phyloP scores from a whole-genome alignment of 2,329 filamentous ascomycete genomes.

The Teratosphaeriaceae sp. region DNA sequence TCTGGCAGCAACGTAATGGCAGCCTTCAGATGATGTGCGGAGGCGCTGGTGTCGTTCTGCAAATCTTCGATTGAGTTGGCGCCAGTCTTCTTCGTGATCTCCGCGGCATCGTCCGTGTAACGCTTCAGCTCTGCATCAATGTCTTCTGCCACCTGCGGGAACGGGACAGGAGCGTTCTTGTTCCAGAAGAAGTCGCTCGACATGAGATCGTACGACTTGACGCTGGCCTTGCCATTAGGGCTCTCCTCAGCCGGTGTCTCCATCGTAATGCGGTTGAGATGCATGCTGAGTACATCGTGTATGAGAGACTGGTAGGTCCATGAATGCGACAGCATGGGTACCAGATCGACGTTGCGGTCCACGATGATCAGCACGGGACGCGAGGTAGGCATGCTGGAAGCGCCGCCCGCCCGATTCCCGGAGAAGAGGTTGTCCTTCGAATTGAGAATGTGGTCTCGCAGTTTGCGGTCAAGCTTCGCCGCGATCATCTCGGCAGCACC shows the following conservation, averaged over 20 bases:
- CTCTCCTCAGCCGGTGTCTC: conserved; percentile 74
- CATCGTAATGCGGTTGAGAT: conserved; percentile 89
- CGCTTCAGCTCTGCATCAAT: conserved; percentile 89
- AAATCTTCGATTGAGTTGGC: conserved; percentile 89
- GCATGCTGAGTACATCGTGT: conserved; percentile 69
- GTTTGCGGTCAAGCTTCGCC: conserved; percentile 87
- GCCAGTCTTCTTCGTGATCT: conserved; percentile 92
- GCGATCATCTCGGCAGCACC: conserved; percentile 92
- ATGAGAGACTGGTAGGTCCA: conserved; percentile 86
- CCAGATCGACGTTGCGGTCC: conserved; percentile 90
- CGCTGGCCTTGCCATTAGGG: conserved; percentile 65
- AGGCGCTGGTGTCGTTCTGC: conserved; percentile 79
- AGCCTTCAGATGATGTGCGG: conserved; percentile 89
- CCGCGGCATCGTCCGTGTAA: conserved; percentile 91
- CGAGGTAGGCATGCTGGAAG: conserved; percentile 56
- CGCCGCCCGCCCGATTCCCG: conserved; percentile 53
- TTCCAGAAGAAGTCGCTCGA: conserved; percentile 95
- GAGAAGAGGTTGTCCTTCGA: conserved; percentile 98
- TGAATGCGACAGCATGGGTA: conserved; percentile 98
- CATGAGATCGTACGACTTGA: conserved; percentile 82
- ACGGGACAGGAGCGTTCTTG: conserved; percentile 82
- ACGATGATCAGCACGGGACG: conserved; percentile 88
- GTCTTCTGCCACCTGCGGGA: conserved; percentile 93
- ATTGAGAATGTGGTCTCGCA: conserved; percentile 93
- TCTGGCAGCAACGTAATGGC: conserved; percentile 91